A percentile compares a stretch with the other conserved stretches of the same genome.
Evolutionary conservation across 2,329 filamentous ascomycete genomes (phyloP).

Genomic region (Macrophomina pseudophaseolina): DNA sequence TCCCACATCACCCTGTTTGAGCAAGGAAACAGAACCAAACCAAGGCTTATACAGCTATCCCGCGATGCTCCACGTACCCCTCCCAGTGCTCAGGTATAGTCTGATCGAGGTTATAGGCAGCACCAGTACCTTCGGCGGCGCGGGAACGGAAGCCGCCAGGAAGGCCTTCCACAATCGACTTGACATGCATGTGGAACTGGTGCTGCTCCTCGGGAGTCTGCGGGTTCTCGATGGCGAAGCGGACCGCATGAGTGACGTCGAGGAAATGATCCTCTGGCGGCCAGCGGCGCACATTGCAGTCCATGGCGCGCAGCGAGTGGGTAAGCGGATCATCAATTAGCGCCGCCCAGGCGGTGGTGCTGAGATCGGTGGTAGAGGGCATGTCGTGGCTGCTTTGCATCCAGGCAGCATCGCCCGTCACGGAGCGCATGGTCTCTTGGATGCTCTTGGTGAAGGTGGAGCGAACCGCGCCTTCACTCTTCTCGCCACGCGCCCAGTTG

Average conservation of each 20-base stretch:
- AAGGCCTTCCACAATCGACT: not conserved
- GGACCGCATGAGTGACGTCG: slow-evolving; percentile 5
- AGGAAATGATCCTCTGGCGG: slow-evolving; percentile 12
- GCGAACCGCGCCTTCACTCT: slow-evolving; percentile 7
- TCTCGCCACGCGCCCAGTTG: not conserved
- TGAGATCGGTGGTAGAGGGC: not conserved
- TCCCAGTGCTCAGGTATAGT: not conserved
- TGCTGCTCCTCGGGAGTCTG: not conserved
- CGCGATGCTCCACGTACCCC: not conserved
- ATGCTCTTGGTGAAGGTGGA: slow-evolving; percentile 17
- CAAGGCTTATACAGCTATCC: too few relatives aligned
- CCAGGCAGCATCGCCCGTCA: not conserved
- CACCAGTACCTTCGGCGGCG: not conserved
- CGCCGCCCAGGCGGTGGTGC: not conserved
- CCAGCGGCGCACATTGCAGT: not conserved
- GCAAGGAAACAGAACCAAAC: too few relatives aligned
- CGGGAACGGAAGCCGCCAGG: slow-evolving; percentile 9
- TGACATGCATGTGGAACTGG: slow-evolving; percentile 7
- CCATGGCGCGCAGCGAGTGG: slow-evolving; percentile 13
- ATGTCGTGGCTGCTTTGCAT: not conserved
- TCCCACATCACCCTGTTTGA: too few relatives aligned
- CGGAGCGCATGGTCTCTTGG: slow-evolving; percentile 5
- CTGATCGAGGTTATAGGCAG: not conserved
- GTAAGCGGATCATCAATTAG: not conserved
- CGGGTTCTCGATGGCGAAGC: slow-evolving; percentile 12